Percentiles rank a stretch among this genome's conserved stretches.
phyloP scores from a whole-genome alignment of 208 protist genomes.

The Endotrypanum monterogeii region DNA sequence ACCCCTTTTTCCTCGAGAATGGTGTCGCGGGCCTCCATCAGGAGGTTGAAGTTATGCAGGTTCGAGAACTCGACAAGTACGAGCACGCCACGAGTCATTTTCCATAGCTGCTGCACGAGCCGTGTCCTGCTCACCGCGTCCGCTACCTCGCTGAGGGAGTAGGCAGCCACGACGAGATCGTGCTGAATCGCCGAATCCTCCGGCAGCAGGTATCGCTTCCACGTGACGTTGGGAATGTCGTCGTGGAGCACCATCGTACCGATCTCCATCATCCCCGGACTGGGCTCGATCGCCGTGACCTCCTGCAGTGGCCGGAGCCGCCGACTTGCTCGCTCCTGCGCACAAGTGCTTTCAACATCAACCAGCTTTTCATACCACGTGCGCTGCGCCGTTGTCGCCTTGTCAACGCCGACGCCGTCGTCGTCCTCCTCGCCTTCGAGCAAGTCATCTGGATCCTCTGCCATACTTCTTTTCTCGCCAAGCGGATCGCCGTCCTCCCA shows the following conservation, averaged over 20 bases:
- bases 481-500: constrained; percentile 80
- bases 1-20: constrained; percentile 87
- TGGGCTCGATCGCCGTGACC: constrained; percentile 84
- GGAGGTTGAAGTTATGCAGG: constrained; percentile 82
- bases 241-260: constrained; percentile 89
- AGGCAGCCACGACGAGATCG: constrained; percentile 84
- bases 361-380: constrained; percentile 90
- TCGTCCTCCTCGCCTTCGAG: constrained; percentile 54
- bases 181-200: constrained; percentile 84
- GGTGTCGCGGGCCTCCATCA: constrained; percentile 89
- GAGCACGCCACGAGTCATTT: constrained; percentile 83
- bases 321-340: constrained; percentile 44
- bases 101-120: constrained; percentile 86
- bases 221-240: constrained; percentile 85
- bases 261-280: constrained; percentile 91
- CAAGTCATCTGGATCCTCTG: constrained; percentile 51
- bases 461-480: constrained; percentile 31
- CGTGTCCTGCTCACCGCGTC: constrained; percentile 53
- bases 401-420: constrained; percentile 15
- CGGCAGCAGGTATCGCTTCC: constrained; percentile 86
- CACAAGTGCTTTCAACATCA: constrained; percentile 66
- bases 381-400: constrained; percentile 14
- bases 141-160: constrained; percentile 87
- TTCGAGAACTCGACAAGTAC: constrained; percentile 87
- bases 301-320: constrained; percentile 83